Evolutionary conservation across 345 rosid species (phyloP), one percentile per base, ranked within the genome.

Genomic region (Cardamine chenopodiifolia): DNA sequence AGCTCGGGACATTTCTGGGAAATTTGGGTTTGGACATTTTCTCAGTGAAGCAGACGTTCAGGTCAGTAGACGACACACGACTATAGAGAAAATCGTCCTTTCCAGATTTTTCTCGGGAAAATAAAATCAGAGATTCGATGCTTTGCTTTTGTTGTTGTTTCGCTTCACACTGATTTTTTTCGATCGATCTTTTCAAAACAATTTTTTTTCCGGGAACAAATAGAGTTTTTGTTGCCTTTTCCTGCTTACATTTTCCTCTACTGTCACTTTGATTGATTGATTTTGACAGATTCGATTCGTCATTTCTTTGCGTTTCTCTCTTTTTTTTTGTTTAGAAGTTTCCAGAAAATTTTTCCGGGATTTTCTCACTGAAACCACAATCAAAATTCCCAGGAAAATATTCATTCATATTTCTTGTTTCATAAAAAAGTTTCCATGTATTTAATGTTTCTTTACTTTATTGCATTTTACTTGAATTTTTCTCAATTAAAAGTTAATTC

Each of bases 121-220:
- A 62, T 37, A 45, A 49, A 18, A 12, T 4, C 44, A 62, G 47
- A 64, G 71, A 61, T 52, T 71, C 76, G 54, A 35, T 53, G 28
- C 26, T 44, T 59, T 59, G 39, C 11, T 11, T 73, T 61, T 63
- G 7, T 23, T 35, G 2, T 35, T 44, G 2, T 37, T 26, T 54
- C 26, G 10, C 14, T 8, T 47, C 22, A 44, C 72, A 56, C 71
- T 70, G 59, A 0, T 20, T 42, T 54, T 64, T 20, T 22, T 25
- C 68, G 72, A 77, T 71, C 71, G 29, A 71, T 77, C 80, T 77
- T 77, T 75, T 76, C 79, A 69, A n/a, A 32, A 39, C 52, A 32
- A 29, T 40, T 64, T 48, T 22, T 63, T 47, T 47, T 50, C 25
- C 52, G 34, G 35, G 6, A 48, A 39, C 26, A 11, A 57, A 35